A percentile compares a stretch with the other conserved stretches of the same genome.
These are phyloP conservation scores for Phialocephala sp. DNA, from an alignment of 2,329 filamentous ascomycete species.

Conservation along the genomic window DNA sequence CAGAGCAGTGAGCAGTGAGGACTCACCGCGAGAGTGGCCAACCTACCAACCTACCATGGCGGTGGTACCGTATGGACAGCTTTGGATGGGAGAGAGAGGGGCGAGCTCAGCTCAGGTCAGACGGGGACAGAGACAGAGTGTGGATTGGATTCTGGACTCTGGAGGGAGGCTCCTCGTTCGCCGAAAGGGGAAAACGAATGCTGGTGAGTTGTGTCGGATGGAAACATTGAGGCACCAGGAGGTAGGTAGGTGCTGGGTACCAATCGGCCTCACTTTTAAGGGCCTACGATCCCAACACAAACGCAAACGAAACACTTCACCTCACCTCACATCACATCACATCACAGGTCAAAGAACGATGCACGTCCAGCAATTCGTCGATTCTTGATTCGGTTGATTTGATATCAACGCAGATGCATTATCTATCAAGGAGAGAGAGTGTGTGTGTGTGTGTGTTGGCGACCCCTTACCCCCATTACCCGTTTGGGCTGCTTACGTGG, in stretches of 20 bases:
- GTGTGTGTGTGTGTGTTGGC: background rate
- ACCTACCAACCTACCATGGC: background rate
- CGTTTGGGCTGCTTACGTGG: background rate
- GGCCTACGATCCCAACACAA: background rate
- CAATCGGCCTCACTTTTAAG: background rate
- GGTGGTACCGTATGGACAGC: background rate
- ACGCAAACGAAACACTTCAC: background rate
- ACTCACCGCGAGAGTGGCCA: background rate
- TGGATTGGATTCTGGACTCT: too few species aligned
- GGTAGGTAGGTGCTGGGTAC: too few species aligned
- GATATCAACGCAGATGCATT: background rate
- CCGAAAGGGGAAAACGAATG: constrained; percentile 4
- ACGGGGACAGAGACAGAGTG: too few species aligned
- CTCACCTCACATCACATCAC: too few species aligned
- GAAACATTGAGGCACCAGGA: too few species aligned
- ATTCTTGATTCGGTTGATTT: background rate
- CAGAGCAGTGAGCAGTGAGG: background rate
- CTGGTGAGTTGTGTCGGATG: too few species aligned
- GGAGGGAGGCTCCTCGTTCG: background rate
- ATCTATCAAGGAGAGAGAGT: too few species aligned
- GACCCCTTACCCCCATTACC: background rate
- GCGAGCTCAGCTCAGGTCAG: background rate
- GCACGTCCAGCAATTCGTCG: background rate
- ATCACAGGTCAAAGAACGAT: too few species aligned
- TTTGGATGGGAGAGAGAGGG: background rate